Conservation (phyloP, 306 rosid species). For the Herpetospermum pedunculosum region DNA sequence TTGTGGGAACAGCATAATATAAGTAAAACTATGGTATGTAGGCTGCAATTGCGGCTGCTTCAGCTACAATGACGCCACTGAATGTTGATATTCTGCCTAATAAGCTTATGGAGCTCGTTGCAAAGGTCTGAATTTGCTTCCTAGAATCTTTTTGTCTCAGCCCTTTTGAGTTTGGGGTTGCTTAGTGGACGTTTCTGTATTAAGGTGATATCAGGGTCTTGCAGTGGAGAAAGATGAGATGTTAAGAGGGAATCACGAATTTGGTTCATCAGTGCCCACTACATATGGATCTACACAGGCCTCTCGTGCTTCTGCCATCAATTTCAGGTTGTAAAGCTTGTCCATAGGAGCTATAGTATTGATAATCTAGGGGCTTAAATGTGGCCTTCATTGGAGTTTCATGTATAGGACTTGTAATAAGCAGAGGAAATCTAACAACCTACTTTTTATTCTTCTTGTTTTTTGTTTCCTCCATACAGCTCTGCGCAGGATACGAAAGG, state of each 20-base stretch:
- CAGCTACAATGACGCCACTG: conserved; percentile 73
- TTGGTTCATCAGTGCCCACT: conserved; percentile 27
- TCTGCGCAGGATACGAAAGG: conserved; percentile 53
- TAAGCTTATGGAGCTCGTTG: conserved; percentile 55
- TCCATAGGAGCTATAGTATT: neutral
- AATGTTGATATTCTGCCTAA: conserved; percentile 52
- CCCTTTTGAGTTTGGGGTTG: neutral
- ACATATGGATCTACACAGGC: conserved; percentile 21
- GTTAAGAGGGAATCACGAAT: conserved; percentile 41
- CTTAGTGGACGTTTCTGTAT: conserved; percentile 20
- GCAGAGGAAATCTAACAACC: neutral
- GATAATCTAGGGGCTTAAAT: neutral
- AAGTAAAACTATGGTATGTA: conserved; percentile 8
- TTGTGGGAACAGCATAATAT: neutral
- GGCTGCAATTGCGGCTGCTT: conserved; percentile 88
- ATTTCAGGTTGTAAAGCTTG: conserved; percentile 45
- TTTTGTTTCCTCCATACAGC: conserved; percentile 25
- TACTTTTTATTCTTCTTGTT: neutral
- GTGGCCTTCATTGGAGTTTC: neutral
- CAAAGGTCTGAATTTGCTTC: conserved; percentile 47
- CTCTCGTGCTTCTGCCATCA: conserved; percentile 28
- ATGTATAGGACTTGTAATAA: neutral
- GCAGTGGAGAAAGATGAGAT: conserved; percentile 58
- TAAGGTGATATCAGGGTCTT: conserved; percentile 76
- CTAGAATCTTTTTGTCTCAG: neutral